Percentiles rank a stretch among this genome's conserved stretches.
These are phyloP conservation scores for Trichothecium roseum DNA, from an alignment of 2,329 filamentous ascomycete genomes.

Conservation along the genomic window DNA sequence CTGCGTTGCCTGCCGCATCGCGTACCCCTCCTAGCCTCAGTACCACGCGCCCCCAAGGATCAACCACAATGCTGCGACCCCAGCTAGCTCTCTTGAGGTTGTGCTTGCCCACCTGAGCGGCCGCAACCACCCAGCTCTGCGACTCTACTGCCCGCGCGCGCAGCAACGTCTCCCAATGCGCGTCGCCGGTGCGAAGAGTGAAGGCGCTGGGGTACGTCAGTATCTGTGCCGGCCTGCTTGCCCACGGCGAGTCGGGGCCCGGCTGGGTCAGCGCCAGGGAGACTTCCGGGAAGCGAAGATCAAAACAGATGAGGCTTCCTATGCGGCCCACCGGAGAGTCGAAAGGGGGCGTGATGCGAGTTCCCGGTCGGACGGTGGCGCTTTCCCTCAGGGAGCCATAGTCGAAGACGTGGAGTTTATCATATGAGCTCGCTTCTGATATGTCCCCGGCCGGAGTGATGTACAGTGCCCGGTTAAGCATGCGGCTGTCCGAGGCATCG, in stretches of 20 bases:
- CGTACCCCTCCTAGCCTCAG: constrained; percentile 51
- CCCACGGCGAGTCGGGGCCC: constrained; percentile 17
- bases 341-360: constrained; percentile 56
- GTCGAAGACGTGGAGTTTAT: constrained; percentile 90
- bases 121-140: constrained; percentile 77
- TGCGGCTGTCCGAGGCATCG: constrained; percentile 8
- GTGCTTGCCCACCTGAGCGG: constrained; percentile 65
- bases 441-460: constrained; percentile 34
- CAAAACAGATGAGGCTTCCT: constrained; percentile 81
- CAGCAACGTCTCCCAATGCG: constrained; percentile 77
- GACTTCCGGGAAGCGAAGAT: constrained; percentile 74
- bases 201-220: constrained; percentile 86
- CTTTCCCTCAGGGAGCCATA: constrained; percentile 40
- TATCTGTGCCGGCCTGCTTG: constrained; percentile 49
- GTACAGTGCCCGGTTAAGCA: constrained; percentile 44
- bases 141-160: constrained; percentile 79
- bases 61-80: constrained; percentile 75
- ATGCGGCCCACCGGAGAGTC: constrained; percentile 63
- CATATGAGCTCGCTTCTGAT: constrained; percentile 44
- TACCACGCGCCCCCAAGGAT: constrained; percentile 75
- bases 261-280: constrained; percentile 51
- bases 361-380: constrained; percentile 57
- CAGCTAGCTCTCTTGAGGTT: constrained; percentile 73
- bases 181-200: constrained; percentile 71
- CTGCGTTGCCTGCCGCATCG: constrained; percentile 25